Evolutionary conservation across 2,329 filamentous ascomycete species (phyloP), one percentile per base, ranked within the genome.

Genomic region (Sporothrix pallida): DNA sequence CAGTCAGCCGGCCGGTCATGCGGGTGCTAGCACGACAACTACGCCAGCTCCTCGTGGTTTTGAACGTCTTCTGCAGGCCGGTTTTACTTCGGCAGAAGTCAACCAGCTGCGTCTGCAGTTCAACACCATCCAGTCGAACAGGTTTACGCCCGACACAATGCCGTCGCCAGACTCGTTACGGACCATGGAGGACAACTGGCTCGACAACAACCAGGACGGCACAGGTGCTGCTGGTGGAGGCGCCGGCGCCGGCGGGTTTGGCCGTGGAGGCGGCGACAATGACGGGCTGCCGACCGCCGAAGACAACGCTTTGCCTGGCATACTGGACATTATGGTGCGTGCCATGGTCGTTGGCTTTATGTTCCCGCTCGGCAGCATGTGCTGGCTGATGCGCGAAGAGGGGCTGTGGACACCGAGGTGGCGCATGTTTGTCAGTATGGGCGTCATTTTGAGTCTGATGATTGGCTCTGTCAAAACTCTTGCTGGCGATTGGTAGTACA

Each of bases 271-370:
- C 75, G 79, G 79, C 74, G 67, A 46, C 67, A 71, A 74, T 42
- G 71, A 60, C 23, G 81, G 75, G 81, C 69, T 23, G 77, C 58
- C 81, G 0, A 84, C 86, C 3, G 86, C 87, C 52, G 85, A 88
- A 72, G 81, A 84, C 17, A 79, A 82, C 1, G 83, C 83, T 42
- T 83, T 84, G 69, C 78, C 81, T 17, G 90, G 88, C 0, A 87
- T 92, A 12, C 84, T 97, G 62, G 95, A 98, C 79, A 91, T 97
- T 79, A 89, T 98, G 84, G 86, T 98, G 74, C 93, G 91, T 83
- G 96, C 95, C 4, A 93, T 96, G 81, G 84, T 97, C 74, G 93
- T 96, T 78, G 96, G 96, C 0, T 99, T 98, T 85, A 92, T 99
- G 81, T 98, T 95, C 89, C 96, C 96, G 3, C 82, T 98, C 10